Evolutionary conservation across 352 stramenopile genomes (phyloP).

Genomic region (Pythium rhizo-oryzae): DNA sequence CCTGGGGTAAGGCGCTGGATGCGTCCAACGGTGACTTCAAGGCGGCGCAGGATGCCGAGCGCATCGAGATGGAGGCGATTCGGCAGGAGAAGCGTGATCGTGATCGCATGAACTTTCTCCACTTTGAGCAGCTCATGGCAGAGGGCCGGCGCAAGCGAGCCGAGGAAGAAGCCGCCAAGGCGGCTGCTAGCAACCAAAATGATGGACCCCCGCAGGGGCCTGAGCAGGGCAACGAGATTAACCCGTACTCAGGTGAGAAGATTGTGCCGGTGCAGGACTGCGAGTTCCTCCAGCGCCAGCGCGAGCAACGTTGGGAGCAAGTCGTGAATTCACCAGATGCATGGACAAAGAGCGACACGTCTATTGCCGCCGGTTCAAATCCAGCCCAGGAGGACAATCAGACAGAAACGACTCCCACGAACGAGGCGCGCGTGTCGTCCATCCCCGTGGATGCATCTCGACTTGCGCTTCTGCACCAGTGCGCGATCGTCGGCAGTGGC

Average conservation of each 20-base stretch:
- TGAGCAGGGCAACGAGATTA: constrained; percentile 48
- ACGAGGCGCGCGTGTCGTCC: constrained; percentile 7
- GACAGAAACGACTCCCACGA: background rate
- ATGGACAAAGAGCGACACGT: constrained; percentile 10
- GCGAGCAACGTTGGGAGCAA: constrained; percentile 64
- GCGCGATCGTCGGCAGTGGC: constrained; percentile 57
- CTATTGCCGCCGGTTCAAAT: background rate
- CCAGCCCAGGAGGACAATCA: constrained; percentile 30
- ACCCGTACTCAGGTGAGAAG: constrained; percentile 71
- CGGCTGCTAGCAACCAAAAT: constrained; percentile 24
- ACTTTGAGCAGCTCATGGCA: constrained; percentile 89
- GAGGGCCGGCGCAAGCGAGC: constrained; percentile 62
- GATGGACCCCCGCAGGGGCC: constrained; percentile 1
- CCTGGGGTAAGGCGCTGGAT: constrained; percentile 69
- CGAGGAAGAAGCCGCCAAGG: constrained; percentile 39
- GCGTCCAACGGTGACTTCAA: constrained; percentile 76
- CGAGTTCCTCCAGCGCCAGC: constrained; percentile 57
- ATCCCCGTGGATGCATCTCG: constrained; percentile 58
- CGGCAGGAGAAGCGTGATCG: constrained; percentile 86
- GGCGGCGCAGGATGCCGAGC: constrained; percentile 79
- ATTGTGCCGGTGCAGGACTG: constrained; percentile 69
- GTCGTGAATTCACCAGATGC: constrained; percentile 51
- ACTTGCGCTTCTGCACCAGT: constrained; percentile 73
- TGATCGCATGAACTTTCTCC: constrained; percentile 85
- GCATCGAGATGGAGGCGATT: constrained; percentile 82